phyloP scores from a whole-genome alignment of 1,139 yeast genomes.

The Debaryomyces psychrophilus region DNA sequence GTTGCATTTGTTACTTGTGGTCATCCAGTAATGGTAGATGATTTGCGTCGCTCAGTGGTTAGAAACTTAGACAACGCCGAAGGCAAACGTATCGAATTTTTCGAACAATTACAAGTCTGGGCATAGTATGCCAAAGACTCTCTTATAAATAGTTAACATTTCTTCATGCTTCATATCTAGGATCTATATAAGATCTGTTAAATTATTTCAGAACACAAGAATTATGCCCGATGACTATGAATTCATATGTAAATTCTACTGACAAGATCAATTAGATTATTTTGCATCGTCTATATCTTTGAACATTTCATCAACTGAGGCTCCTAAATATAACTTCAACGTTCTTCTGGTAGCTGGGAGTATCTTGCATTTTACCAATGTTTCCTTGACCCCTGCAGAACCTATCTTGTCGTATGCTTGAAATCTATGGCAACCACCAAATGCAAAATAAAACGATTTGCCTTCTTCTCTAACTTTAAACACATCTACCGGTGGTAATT shows the following conservation, averaged over 20 bases:
- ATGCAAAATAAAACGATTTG: constrained; percentile 67
- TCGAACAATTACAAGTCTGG: constrained; percentile 47
- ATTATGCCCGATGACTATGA: too few relatives aligned
- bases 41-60: constrained; percentile 42
- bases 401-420: constrained; percentile 67
- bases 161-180: too few relatives aligned
- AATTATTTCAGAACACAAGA: too few relatives aligned
- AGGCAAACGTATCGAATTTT: constrained; percentile 38
- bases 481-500: constrained; percentile 78
- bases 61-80: constrained; percentile 26
- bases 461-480: constrained; percentile 67
- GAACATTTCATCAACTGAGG: constrained; percentile 62
- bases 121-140: constrained; percentile 22
- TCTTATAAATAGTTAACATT: background rate
- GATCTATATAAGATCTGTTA: too few relatives aligned
- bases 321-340: constrained; percentile 62
- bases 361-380: constrained; percentile 62
- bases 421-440: constrained; percentile 84
- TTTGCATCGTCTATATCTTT: constrained; percentile 20
- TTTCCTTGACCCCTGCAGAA: constrained; percentile 32
- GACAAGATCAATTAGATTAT: background rate
- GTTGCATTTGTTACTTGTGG: constrained; percentile 56
- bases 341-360: constrained; percentile 71
- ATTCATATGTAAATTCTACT: too few relatives aligned
- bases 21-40: constrained; percentile 56